Percentiles rank a stretch among this genome's conserved stretches.
phyloP scores from a whole-genome alignment of 306 rosid genomes.

The Phaseolus lunatus region DNA sequence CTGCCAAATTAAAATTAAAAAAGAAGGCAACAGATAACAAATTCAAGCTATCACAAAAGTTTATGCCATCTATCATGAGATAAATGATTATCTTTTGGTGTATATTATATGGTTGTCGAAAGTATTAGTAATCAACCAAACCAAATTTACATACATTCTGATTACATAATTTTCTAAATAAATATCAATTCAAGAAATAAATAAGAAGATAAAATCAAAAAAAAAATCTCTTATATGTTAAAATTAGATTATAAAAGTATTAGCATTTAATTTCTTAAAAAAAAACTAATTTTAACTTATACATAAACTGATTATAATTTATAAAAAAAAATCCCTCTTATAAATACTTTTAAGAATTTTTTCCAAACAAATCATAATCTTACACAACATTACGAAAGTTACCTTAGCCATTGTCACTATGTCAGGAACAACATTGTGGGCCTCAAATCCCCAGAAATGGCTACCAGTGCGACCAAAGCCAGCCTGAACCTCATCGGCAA shows the following conservation, averaged over 20 bases:
- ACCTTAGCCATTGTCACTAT: slow-evolving; percentile 95
- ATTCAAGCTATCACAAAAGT: not conserved
- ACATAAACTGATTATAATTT: too few relatives aligned
- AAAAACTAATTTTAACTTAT: too few relatives aligned
- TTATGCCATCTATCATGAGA: not conserved
- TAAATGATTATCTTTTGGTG: not conserved
- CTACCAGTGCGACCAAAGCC: slow-evolving; percentile 88
- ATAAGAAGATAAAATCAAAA: too few relatives aligned
- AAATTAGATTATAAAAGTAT: too few relatives aligned
- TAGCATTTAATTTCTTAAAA: too few relatives aligned
- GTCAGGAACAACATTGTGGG: slow-evolving; percentile 86
- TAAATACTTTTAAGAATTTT: too few relatives aligned
- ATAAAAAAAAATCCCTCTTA: too few relatives aligned
- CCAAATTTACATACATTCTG: not conserved
- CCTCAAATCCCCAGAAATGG: slow-evolving; percentile 87
- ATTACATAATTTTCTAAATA: too few relatives aligned
- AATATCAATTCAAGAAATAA: too few relatives aligned
- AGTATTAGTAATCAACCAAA: not conserved
- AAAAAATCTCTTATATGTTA: not conserved
- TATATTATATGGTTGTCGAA: slow-evolving; percentile 1
- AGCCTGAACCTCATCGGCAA: slow-evolving; percentile 84
- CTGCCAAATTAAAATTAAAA: slow-evolving; percentile 39
- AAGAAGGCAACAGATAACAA: not conserved
- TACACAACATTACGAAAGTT: not conserved
- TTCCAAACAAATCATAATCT: too few relatives aligned